These are phyloP conservation scores for Cystobasidiaceae sp. DNA, from an alignment of 1,284 basidiomycete genomes.

Conservation along the genomic window DNA sequence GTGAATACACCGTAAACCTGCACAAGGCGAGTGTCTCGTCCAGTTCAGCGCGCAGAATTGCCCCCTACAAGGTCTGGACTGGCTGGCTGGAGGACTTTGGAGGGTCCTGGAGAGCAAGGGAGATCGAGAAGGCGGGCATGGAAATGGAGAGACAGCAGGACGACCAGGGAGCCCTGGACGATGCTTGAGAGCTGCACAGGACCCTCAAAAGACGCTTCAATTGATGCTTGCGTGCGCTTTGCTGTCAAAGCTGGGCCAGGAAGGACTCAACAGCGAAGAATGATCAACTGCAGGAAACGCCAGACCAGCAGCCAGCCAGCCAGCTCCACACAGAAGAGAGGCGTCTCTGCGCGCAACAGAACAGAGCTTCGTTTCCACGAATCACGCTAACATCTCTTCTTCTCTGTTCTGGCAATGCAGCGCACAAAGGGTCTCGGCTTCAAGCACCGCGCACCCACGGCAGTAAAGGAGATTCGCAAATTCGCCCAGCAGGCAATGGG, in stretches of 20 bases:
- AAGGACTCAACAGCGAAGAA: not conserved
- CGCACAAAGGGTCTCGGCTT: constrained; percentile 60
- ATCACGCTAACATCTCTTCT: too few relatives aligned
- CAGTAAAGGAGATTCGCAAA: constrained; percentile 81
- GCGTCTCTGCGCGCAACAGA: too few relatives aligned
- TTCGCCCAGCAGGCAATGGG: constrained; percentile 93
- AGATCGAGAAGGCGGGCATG: not conserved
- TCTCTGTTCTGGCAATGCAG: constrained; percentile 33
- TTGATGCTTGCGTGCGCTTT: too few relatives aligned
- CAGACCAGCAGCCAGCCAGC: not conserved
- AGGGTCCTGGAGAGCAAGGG: not conserved
- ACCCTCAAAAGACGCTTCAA: too few relatives aligned
- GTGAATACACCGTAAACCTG: constrained; percentile 93
- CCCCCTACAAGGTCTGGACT: not conserved
- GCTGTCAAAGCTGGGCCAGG: not conserved
- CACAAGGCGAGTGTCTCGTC: constrained; percentile 57
- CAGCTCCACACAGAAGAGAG: not conserved
- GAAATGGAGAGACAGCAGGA: not conserved
- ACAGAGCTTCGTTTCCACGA: not conserved
- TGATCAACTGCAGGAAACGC: too few relatives aligned
- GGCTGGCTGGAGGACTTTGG: not conserved
- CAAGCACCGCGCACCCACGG: constrained; percentile 63
- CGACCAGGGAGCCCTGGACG: too few relatives aligned
- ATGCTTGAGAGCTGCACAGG: too few relatives aligned
- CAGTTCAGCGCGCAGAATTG: not conserved